Evolutionary conservation across 441 rosid genomes (phyloP).

Genomic region (Euphorbia neoarborescens): DNA sequence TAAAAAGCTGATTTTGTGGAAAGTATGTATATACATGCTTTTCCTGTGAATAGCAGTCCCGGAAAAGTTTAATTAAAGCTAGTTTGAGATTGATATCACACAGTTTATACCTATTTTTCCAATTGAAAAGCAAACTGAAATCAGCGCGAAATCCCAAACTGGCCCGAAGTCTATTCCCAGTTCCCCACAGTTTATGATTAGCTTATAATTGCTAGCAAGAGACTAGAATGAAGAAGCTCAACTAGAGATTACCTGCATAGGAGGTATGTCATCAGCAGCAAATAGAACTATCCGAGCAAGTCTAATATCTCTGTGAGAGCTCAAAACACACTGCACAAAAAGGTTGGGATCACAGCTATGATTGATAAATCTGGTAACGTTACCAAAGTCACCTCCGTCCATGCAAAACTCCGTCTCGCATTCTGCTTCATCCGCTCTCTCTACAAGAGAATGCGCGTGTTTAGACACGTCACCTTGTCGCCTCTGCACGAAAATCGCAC

Average conservation of each 20-base stretch:
- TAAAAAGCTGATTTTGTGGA: too few species aligned
- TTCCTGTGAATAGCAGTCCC: too few species aligned
- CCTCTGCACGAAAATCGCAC: conserved; percentile 26
- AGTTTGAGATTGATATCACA: too few species aligned
- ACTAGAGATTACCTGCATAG: conserved; percentile 29
- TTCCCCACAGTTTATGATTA: not conserved
- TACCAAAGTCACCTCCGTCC: conserved; percentile 34
- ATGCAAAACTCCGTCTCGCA: conserved; percentile 36
- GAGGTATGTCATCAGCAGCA: conserved; percentile 43
- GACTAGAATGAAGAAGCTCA: not conserved
- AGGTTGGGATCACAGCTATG: conserved; percentile 46
- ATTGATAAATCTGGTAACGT: conserved; percentile 42
- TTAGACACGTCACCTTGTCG: conserved; percentile 26
- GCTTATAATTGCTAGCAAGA: not conserved
- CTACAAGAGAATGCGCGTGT: conserved; percentile 15
- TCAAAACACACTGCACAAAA: conserved; percentile 42
- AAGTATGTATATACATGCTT: too few species aligned
- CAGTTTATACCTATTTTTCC: too few species aligned
- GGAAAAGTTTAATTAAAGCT: too few species aligned
- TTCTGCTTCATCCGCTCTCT: conserved; percentile 20
- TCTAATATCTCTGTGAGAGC: conserved; percentile 38
- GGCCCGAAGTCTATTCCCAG: not conserved
- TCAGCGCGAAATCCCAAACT: too few species aligned
- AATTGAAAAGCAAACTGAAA: too few species aligned
- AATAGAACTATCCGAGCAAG: conserved; percentile 40